Conservation (phyloP, 2,329 filamentous ascomycete genomes). For the Cryphonectria parasitica region DNA sequence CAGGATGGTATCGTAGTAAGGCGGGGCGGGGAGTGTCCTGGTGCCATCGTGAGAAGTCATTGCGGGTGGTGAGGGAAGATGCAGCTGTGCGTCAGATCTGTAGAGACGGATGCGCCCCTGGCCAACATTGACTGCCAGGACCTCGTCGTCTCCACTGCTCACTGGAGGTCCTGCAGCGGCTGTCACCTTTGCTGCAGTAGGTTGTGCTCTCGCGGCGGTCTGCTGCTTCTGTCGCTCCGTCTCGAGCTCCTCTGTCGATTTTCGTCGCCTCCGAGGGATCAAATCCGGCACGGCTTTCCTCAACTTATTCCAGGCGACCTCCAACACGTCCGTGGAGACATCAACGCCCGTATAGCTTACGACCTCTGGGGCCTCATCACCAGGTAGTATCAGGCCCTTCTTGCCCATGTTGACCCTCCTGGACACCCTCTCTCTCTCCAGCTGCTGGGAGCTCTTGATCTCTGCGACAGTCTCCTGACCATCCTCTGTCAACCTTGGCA, state of each 20-base stretch:
- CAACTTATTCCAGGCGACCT: slow-evolving; percentile 59
- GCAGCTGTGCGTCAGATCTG: slow-evolving; percentile 37
- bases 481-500: slow-evolving; percentile 25
- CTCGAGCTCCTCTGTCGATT: background rate
- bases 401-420: slow-evolving; percentile 29
- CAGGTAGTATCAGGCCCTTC: slow-evolving; percentile 28
- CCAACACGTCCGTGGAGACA: slow-evolving; percentile 63
- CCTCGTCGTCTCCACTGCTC: slow-evolving; percentile 25
- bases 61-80: slow-evolving; percentile 30
- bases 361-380: slow-evolving; percentile 40
- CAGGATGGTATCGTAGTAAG: slow-evolving; percentile 64
- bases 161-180: slow-evolving; percentile 17
- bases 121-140: slow-evolving; percentile 30
- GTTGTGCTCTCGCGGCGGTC: slow-evolving; percentile 31
- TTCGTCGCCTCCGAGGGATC: slow-evolving; percentile 29
- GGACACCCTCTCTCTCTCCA: slow-evolving; percentile 31
- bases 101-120: slow-evolving; percentile 37
- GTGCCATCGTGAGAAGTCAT: slow-evolving; percentile 32
- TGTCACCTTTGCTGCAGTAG: no score
- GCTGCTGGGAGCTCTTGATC: slow-evolving; percentile 31
- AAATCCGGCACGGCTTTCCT: slow-evolving; percentile 44
- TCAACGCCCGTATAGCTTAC: slow-evolving; percentile 65
- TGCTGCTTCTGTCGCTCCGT: slow-evolving; percentile 33
- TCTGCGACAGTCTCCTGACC: slow-evolving; percentile 31
- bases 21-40: slow-evolving; percentile 29